Conservation (phyloP, 495 filamentous ascomycete genomes). For the Glutinoglossum americanum region DNA sequence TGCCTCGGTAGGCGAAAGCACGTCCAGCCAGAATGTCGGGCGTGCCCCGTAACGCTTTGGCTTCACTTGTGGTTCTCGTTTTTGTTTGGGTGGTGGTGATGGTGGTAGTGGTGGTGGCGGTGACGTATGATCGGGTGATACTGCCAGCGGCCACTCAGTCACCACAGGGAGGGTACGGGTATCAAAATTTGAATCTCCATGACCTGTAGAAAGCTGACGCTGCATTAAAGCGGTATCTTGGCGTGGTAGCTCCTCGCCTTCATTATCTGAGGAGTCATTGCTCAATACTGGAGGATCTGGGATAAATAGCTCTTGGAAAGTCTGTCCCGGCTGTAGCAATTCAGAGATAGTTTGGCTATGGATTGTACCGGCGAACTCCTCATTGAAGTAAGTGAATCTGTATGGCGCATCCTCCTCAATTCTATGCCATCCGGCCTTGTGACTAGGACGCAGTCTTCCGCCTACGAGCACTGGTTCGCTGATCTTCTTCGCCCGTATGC, state of each 20-base stretch:
- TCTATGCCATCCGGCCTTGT: constrained; percentile 59
- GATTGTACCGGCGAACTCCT: constrained; percentile 82
- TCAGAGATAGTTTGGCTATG: constrained; percentile 90
- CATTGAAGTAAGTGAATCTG: constrained; percentile 95
- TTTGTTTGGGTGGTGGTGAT: constrained; percentile 10
- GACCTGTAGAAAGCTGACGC: constrained; percentile 6
- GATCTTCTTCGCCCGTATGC: constrained; percentile 74
- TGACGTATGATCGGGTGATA: not conserved
- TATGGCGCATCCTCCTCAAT: constrained; percentile 83
- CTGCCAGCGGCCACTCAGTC: constrained; percentile 6
- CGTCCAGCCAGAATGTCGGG: constrained; percentile 90
- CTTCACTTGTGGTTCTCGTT: constrained; percentile 20
- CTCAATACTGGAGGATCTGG: constrained; percentile 33
- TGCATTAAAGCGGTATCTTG: constrained; percentile 8
- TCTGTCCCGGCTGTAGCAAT: constrained; percentile 60
- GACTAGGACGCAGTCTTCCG: constrained; percentile 58
- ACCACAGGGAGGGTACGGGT: not conserved
- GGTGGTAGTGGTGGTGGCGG: not conserved
- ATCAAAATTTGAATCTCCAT: constrained; percentile 1
- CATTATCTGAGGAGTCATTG: constrained; percentile 36
- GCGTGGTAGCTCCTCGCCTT: constrained; percentile 26
- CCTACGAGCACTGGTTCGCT: constrained; percentile 82
- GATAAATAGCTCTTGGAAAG: constrained; percentile 71
- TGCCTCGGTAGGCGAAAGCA: constrained; percentile 68
- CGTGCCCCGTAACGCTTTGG: constrained; percentile 61